Evolutionary conservation across 2,329 filamentous ascomycete species (phyloP).

Genomic region (Raffaelea albimanens): DNA sequence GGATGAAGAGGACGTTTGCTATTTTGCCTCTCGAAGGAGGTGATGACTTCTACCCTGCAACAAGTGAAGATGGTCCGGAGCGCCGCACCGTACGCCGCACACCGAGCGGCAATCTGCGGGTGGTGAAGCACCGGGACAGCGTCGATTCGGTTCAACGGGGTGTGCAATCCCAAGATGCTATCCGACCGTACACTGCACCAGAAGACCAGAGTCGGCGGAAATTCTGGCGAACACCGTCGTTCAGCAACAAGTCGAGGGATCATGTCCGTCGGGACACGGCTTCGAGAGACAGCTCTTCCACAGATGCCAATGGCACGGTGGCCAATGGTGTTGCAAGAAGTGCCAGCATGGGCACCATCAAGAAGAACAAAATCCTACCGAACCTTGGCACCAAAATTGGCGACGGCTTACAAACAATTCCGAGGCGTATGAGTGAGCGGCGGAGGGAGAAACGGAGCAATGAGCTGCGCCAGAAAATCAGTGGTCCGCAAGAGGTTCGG

Average conservation of each 20-base stretch:
- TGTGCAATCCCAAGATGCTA: slow-evolving; percentile 10
- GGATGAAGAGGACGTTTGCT: slow-evolving; percentile 50
- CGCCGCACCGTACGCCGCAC: slow-evolving; percentile 50
- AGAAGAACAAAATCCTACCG: slow-evolving; percentile 18
- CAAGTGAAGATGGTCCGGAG: slow-evolving; percentile 28
- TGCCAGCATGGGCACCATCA: no score
- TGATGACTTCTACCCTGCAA: slow-evolving; percentile 19
- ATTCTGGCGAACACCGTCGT: slow-evolving; percentile 14
- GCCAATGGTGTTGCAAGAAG: neutral
- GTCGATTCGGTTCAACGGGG: slow-evolving; percentile 28
- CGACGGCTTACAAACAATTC: slow-evolving; percentile 40
- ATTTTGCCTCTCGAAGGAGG: slow-evolving; percentile 44
- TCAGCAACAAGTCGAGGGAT: neutral
- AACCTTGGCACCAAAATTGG: slow-evolving; percentile 38
- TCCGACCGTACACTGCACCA: slow-evolving; percentile 28
- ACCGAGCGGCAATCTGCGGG: slow-evolving; percentile 49
- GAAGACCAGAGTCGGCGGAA: slow-evolving; percentile 12
- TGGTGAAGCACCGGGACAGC: slow-evolving; percentile 45
- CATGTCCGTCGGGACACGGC: no score
- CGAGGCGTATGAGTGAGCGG: slow-evolving; percentile 46
- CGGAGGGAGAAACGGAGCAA: slow-evolving; percentile 48
- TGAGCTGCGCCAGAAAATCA: slow-evolving; percentile 51
- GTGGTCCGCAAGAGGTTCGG: slow-evolving; percentile 46
- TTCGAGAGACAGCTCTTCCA: neutral
- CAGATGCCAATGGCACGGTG: neutral